Percentiles rank a stretch among this genome's conserved stretches.
Evolutionary conservation across 164 flowering plant species (phyloP).

Genomic region (Warburgia ugandensis): DNA sequence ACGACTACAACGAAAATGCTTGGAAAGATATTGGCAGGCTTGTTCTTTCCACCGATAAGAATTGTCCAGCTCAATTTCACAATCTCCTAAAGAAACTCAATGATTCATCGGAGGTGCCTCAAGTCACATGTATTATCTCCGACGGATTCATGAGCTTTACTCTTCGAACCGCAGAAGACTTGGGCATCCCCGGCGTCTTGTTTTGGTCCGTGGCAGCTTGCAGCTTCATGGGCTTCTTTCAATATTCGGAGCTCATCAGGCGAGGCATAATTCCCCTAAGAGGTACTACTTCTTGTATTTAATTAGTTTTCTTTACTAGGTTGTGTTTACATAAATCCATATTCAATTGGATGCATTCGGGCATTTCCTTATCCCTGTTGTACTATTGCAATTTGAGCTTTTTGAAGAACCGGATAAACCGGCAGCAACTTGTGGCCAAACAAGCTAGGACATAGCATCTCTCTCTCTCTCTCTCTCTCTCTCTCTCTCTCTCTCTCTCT

Average conservation of each 20-base stretch:
- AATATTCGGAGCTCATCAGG: slow-evolving; percentile 17
- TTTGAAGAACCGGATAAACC: no score
- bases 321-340: no score
- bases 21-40: slow-evolving; percentile 38
- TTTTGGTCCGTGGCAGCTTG: slow-evolving; percentile 41
- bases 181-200: slow-evolving; percentile 30
- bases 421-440: no score
- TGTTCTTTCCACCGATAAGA: slow-evolving; percentile 26
- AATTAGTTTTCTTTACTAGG: no score
- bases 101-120: slow-evolving; percentile 19
- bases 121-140: slow-evolving; percentile 30
- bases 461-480: no score
- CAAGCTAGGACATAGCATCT: no score
- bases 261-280: slow-evolving; percentile 43
- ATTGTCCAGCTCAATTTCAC: slow-evolving; percentile 21
- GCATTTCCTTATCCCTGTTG: no score
- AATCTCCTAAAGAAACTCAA: slow-evolving; percentile 25
- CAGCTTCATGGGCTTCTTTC: slow-evolving; percentile 24
- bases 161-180: slow-evolving; percentile 23
- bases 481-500: no score
- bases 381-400: no score
- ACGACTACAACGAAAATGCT: slow-evolving; percentile 36
- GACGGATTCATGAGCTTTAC: slow-evolving; percentile 49
- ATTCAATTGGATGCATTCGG: no score
- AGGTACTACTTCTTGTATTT: no score